Evolutionary conservation across 1,284 basidiomycete genomes (phyloP).

Genomic region (Mrakiaceae sp.): DNA sequence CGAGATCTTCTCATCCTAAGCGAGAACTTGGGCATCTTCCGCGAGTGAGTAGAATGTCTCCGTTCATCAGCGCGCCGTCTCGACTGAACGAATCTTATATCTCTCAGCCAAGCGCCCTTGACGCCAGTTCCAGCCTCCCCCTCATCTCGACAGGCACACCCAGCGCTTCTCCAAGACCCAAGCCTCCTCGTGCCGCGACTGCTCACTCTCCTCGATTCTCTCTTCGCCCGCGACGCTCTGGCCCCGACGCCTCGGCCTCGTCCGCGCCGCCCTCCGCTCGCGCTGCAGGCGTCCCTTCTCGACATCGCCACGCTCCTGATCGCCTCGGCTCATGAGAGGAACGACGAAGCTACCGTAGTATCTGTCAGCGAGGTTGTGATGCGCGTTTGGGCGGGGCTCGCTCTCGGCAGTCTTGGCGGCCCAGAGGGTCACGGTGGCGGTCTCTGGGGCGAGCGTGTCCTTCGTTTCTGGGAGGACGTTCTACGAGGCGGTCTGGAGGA

Average conservation of each 20-base stretch:
- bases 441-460: constrained; percentile 17
- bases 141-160: constrained; percentile 11
- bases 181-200: constrained; percentile 21
- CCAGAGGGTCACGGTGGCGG: constrained; percentile 20
- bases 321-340: constrained; percentile 26
- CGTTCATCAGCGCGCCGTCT: constrained; percentile 13
- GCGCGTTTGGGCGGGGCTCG: constrained; percentile 39
- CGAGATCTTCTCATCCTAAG: constrained; percentile 26
- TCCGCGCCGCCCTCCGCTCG: constrained; percentile 26
- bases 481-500: background rate
- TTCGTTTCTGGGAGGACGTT: constrained; percentile 11
- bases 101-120: constrained; percentile 2
- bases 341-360: constrained; percentile 32
- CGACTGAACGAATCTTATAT: background rate
- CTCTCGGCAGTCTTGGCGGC: constrained; percentile 24
- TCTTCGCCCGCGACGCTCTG: constrained; percentile 26
- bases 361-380: constrained; percentile 33
- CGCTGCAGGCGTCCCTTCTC: constrained; percentile 32
- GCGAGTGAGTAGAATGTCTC: constrained; percentile 18
- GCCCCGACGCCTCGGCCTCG: constrained; percentile 23
- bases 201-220: constrained; percentile 17
- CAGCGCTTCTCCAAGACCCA: no score
- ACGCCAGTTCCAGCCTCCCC: no score
- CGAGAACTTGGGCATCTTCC: constrained; percentile 26
- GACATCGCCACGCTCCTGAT: constrained; percentile 33